Evolutionary conservation across 2,329 filamentous ascomycete genomes (phyloP).

Genomic region (Arthrobotrys sinensis): DNA sequence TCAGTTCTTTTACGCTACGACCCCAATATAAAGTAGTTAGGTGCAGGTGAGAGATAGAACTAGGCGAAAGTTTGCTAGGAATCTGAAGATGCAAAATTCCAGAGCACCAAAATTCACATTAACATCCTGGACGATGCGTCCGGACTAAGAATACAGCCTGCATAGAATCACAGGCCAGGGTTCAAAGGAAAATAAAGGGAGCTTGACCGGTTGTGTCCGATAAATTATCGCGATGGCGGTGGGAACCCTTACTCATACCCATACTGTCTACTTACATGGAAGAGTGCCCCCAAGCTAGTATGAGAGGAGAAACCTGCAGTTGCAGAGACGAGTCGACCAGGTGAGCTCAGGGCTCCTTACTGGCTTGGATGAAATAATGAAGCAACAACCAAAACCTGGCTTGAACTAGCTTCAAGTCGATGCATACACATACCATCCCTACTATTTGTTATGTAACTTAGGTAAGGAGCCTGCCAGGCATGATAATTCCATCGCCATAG

Average conservation of each 20-base stretch:
- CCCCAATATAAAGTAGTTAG: no score
- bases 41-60: no score
- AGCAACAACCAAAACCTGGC: neutral
- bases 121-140: slow-evolving; percentile 1
- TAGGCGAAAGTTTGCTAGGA: slow-evolving; percentile 4
- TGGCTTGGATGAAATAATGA: slow-evolving; percentile 2
- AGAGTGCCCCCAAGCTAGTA: neutral
- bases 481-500: slow-evolving; percentile 7
- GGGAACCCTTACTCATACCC: neutral
- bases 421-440: no score
- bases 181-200: slow-evolving; percentile 1
- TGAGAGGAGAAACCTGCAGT: slow-evolving; percentile 2
- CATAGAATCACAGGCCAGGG: slow-evolving; percentile 19
- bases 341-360: slow-evolving; percentile 30
- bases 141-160: slow-evolving; percentile 6
- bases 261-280: neutral
- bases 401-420: neutral
- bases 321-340: slow-evolving; percentile 10
- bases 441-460: neutral
- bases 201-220: slow-evolving; percentile 35
- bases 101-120: neutral
- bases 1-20: no score
- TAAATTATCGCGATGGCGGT: slow-evolving; percentile 55
- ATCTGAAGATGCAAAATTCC: slow-evolving; percentile 24
- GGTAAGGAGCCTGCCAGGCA: neutral